A percentile compares a stretch with the other conserved stretches of the same genome.
phyloP scores from a whole-genome alignment of 768 basidiomycete genomes.

The Ephemerocybe angulata region DNA sequence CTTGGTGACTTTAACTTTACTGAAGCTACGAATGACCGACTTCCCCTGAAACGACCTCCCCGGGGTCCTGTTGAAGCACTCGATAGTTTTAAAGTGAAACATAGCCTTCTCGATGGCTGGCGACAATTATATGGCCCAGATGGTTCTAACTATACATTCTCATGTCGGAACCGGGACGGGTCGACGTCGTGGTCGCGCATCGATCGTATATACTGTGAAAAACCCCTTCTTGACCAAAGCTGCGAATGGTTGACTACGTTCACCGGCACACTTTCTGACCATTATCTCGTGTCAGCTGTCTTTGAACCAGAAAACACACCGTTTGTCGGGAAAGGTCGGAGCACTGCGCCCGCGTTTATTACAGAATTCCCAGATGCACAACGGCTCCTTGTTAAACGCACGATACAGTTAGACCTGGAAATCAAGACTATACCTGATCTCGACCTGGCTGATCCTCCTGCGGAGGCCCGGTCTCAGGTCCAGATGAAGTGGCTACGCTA shows the following conservation, averaged over 20 bases:
- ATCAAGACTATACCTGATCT: neutral
- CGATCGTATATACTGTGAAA: constrained; percentile 30
- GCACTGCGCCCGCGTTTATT: constrained; percentile 19
- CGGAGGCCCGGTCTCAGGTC: too few species aligned
- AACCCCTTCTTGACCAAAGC: constrained; percentile 5
- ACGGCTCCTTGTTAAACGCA: neutral
- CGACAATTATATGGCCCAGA: too few species aligned
- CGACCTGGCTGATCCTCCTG: too few species aligned
- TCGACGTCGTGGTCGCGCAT: too few species aligned
- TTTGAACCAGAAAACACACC: constrained; percentile 18
- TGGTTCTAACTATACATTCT: too few species aligned
- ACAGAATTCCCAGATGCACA: constrained; percentile 14
- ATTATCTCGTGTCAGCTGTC: constrained; percentile 19
- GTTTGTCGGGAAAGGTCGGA: constrained; percentile 25
- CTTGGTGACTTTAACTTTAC: constrained; percentile 42
- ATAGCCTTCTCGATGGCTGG: constrained; percentile 28
- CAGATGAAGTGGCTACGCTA: too few species aligned
- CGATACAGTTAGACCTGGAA: neutral
- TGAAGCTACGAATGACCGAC: constrained; percentile 28
- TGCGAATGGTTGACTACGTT: constrained; percentile 21
- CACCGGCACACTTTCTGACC: constrained; percentile 22
- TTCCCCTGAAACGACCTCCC: constrained; percentile 21
- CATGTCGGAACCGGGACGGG: too few species aligned
- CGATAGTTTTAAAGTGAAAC: constrained; percentile 9
- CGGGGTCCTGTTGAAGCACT: constrained; percentile 16